Conservation (phyloP, 805 yeast genomes). For the Kurtzmaniella cleridarum region DNA sequence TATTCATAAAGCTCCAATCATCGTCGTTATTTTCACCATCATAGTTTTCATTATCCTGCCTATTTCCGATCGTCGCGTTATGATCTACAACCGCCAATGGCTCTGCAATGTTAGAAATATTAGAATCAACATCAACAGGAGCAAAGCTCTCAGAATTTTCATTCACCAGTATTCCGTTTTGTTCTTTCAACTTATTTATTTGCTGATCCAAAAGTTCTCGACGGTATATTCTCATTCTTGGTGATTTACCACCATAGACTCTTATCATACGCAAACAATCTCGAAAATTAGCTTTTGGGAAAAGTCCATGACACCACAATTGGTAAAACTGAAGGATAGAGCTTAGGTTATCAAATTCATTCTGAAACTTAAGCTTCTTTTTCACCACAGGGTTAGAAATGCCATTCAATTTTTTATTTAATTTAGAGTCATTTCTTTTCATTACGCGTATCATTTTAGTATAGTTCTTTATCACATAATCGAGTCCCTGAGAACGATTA, state of each 20-base stretch:
- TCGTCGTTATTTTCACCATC: conserved; percentile 17
- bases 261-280: conserved; percentile 59
- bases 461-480: conserved; percentile 27
- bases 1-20: conserved; percentile 27
- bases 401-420: conserved; percentile 9
- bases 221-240: conserved; percentile 29
- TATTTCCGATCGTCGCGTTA: neutral
- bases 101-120: neutral
- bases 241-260: conserved; percentile 41
- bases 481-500: conserved; percentile 27
- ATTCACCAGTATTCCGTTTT: conserved; percentile 35
- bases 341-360: conserved; percentile 29
- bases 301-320: conserved; percentile 48
- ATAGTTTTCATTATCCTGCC: neutral
- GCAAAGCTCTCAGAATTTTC: conserved; percentile 13
- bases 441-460: conserved; percentile 19
- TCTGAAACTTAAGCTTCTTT: conserved; percentile 17
- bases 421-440: conserved; percentile 20
- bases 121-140: conserved; percentile 6
- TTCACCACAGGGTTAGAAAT: conserved; percentile 6
- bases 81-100: conserved; percentile 1
- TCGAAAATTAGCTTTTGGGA: conserved; percentile 72
- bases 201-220: conserved; percentile 23
- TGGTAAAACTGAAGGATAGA: conserved; percentile 38
- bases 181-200: conserved; percentile 16